Conservation (phyloP, 257 asterid species). For the Solanum sitiens region DNA sequence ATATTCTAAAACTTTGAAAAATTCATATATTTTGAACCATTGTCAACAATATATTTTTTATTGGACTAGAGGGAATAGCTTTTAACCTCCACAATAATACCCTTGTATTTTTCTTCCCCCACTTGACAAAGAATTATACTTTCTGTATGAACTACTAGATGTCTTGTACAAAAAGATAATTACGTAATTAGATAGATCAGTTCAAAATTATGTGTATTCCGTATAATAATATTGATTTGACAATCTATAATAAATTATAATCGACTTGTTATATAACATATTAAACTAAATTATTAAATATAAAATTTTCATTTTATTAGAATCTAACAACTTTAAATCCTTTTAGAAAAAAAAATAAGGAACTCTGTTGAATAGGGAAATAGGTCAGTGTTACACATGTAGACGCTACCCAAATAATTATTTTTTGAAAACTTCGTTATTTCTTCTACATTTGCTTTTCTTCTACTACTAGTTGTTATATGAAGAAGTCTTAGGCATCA, state of each 20-base stretch:
- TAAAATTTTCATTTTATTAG: neutral
- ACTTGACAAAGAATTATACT: neutral
- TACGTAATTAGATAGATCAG: neutral
- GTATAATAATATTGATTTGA: neutral
- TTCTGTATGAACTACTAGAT: neutral
- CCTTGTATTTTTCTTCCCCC: neutral
- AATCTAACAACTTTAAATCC: neutral
- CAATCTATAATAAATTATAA: neutral
- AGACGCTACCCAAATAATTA: neutral
- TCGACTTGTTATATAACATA: neutral
- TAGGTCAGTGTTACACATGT: neutral
- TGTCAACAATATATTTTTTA: too few species aligned
- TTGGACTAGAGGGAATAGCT: neutral
- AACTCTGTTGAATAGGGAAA: neutral
- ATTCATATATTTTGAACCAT: neutral
- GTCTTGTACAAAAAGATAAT: neutral
- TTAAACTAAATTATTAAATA: neutral
- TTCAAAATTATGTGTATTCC: neutral
- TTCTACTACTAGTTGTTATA: neutral
- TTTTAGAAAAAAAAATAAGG: neutral
- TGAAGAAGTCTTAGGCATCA: neutral
- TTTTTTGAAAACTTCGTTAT: neutral
- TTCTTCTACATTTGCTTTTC: neutral
- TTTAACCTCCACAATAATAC: neutral
- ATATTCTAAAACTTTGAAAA: too few species aligned